Conservation (phyloP, 2,329 filamentous ascomycete species). For the Aureobasidium uvarum region DNA sequence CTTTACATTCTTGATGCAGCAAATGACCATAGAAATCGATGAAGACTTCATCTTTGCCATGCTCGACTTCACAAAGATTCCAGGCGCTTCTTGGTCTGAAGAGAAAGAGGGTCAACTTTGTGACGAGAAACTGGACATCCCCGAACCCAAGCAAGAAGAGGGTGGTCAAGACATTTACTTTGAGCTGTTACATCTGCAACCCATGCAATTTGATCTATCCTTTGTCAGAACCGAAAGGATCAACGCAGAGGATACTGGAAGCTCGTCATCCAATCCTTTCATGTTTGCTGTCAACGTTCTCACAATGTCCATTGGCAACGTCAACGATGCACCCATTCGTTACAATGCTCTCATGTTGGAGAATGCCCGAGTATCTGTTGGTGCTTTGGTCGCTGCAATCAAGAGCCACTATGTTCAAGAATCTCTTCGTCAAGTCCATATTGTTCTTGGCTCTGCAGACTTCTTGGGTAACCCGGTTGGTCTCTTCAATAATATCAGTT, state of each 20-base stretch:
- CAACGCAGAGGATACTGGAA: constrained; percentile 92
- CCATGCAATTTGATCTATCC: constrained; percentile 95
- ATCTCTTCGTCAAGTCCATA: constrained; percentile 91
- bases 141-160: constrained; percentile 81
- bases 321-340: constrained; percentile 93
- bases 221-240: constrained; percentile 96
- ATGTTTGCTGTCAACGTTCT: constrained; percentile 99
- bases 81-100: constrained; percentile 82
- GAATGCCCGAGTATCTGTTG: constrained; percentile 87
- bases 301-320: constrained; percentile 98
- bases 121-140: constrained; percentile 86
- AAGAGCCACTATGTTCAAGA: constrained; percentile 97
- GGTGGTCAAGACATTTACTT: constrained; percentile 96
- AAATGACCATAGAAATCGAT: constrained; percentile 97
- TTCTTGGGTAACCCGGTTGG: constrained; percentile 97
- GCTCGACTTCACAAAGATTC: constrained; percentile 90
- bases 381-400: constrained; percentile 79
- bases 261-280: constrained; percentile 78
- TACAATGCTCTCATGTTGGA: constrained; percentile 93
- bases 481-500: constrained; percentile 97
- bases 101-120: constrained; percentile 82
- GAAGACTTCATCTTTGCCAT: constrained; percentile 98
- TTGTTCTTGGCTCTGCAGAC: constrained; percentile 94
- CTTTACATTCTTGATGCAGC: constrained; percentile 85
- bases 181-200: constrained; percentile 92